Evolutionary conservation across 768 basidiomycete genomes (phyloP).

Genomic region (Lentinus brumalis): DNA sequence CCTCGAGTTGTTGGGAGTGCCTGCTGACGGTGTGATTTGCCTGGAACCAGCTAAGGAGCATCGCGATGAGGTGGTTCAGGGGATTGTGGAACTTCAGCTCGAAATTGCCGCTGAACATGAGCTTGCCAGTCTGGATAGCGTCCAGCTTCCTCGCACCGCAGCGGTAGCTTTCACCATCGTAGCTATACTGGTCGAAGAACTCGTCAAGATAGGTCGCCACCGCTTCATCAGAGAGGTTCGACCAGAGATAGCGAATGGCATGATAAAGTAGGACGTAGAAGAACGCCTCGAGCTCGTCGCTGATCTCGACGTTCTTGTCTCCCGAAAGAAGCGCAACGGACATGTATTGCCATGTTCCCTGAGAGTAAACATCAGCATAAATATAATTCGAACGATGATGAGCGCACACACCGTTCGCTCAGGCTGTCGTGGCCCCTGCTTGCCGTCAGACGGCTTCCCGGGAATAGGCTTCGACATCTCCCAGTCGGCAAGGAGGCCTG

Average conservation of each 20-base stretch:
- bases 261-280: conserved; percentile 17
- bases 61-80: neutral
- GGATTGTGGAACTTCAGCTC: neutral
- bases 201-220: neutral
- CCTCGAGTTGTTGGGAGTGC: no score
- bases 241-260: conserved; percentile 2
- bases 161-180: neutral
- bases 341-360: conserved; percentile 16
- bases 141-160: conserved; percentile 5
- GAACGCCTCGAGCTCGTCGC: conserved; percentile 23
- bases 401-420: conserved; percentile 2
- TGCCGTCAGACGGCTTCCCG: neutral
- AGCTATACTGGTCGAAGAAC: conserved; percentile 2
- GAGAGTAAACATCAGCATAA: neutral
- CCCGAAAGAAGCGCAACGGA: neutral
- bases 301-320: neutral
- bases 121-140: neutral
- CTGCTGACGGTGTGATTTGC: neutral
- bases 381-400: neutral
- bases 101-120: neutral
- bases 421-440: neutral
- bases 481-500: conserved; percentile 11
- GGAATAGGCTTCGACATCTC: neutral
- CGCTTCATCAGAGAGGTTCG: neutral
- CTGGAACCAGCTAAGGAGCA: neutral